Conservation (phyloP, 202 grass and related monocot species). For the Alloteropsis angusta region DNA sequence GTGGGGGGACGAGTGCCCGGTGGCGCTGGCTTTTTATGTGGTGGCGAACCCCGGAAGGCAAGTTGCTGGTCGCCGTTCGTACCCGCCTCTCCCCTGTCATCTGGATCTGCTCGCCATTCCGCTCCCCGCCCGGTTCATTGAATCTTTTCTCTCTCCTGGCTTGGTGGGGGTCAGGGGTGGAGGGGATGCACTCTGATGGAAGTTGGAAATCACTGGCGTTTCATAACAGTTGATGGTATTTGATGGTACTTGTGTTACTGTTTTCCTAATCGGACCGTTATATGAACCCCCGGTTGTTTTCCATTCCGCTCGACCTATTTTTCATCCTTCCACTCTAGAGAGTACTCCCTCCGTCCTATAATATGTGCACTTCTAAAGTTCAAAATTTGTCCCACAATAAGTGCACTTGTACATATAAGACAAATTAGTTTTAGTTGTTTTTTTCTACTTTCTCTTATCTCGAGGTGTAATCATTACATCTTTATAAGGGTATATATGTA, state of each 20-base stretch:
- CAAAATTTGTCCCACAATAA: no score
- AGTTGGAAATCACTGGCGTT: neutral
- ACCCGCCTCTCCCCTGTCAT: neutral
- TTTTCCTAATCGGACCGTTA: neutral
- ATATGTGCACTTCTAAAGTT: no score
- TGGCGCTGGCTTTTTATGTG: conserved; percentile 35
- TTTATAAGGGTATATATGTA: no score
- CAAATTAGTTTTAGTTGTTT: no score
- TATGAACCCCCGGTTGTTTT: no score
- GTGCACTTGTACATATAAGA: no score
- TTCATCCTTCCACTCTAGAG: no score
- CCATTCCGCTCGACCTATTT: no score
- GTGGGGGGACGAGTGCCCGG: neutral
- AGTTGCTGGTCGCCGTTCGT: conserved; percentile 19
- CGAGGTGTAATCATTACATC: no score
- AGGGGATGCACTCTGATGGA: conserved; percentile 4
- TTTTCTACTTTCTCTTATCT: no score
- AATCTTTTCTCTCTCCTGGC: neutral
- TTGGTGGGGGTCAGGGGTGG: neutral
- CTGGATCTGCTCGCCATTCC: conserved; percentile 17
- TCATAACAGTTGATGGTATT: neutral
- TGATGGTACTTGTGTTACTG: neutral
- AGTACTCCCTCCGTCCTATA: no score
- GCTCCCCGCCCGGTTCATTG: conserved; percentile 24
- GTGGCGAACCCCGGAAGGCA: neutral